phyloP scores from a whole-genome alignment of 176 grass and related monocot genomes.

The Aegilops longissima region DNA sequence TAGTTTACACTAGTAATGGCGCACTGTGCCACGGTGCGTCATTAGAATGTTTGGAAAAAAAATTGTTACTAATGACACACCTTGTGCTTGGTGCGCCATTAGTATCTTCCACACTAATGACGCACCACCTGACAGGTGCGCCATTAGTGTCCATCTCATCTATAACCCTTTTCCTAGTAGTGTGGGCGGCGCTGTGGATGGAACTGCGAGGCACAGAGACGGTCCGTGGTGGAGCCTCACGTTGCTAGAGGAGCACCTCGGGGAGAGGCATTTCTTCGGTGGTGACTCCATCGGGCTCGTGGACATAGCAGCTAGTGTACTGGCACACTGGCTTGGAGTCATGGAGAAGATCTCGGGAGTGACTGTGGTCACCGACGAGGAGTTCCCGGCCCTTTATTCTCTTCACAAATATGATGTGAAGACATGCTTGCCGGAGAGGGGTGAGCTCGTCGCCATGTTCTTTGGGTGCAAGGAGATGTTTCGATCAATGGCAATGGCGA shows the following conservation, averaged over 20 bases:
- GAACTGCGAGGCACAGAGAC: constrained; percentile 22
- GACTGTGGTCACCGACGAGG: constrained; percentile 21
- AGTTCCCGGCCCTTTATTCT: constrained; percentile 14
- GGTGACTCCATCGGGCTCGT: constrained; percentile 43
- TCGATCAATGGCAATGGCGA: neutral
- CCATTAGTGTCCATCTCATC: too few species aligned
- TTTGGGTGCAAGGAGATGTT: constrained; percentile 13
- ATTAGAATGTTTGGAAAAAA: too few species aligned
- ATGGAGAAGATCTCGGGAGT: constrained; percentile 44
- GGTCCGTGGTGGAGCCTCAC: constrained; percentile 10
- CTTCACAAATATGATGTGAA: neutral
- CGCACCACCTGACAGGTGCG: too few species aligned
- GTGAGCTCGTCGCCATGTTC: constrained; percentile 29
- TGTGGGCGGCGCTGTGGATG: constrained; percentile 38
- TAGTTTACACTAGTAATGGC: too few species aligned
- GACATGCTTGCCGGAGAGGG: constrained; percentile 32
- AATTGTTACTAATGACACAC: too few species aligned
- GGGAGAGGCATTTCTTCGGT: constrained; percentile 44
- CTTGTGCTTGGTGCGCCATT: too few species aligned
- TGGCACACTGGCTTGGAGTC: constrained; percentile 49
- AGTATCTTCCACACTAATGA: too few species aligned
- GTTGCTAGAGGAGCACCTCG: constrained; percentile 35
- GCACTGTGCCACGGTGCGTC: too few species aligned
- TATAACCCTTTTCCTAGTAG: too few species aligned
- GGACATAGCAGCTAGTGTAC: constrained; percentile 37